phyloP scores from a whole-genome alignment of 305 asterid genomes.

The Ruellia speciosa region DNA sequence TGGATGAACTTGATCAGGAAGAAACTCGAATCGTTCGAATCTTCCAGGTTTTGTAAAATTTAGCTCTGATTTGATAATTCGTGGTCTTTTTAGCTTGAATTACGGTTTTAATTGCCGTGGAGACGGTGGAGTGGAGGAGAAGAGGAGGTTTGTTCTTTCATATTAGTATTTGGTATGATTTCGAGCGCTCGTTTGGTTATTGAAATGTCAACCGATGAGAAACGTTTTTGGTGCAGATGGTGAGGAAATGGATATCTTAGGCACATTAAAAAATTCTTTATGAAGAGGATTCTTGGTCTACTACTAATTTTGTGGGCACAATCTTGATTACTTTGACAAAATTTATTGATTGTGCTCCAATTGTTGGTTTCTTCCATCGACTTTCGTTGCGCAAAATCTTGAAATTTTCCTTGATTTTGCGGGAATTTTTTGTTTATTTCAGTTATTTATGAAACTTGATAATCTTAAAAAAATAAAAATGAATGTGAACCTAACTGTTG shows the following conservation, averaged over 20 bases:
- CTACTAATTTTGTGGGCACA: too few species aligned
- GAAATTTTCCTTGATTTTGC: background rate
- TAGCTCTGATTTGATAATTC: background rate
- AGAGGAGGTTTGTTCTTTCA: too few species aligned
- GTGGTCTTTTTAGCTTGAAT: background rate
- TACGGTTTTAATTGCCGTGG: too few species aligned
- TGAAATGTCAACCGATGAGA: background rate
- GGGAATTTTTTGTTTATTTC: too few species aligned
- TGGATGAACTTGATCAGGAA: conserved; percentile 43
- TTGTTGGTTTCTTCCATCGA: background rate
- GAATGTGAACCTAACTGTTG: too few species aligned
- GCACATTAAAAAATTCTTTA: too few species aligned
- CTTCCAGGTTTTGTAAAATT: conserved; percentile 45
- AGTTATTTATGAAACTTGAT: too few species aligned
- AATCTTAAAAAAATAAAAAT: too few species aligned
- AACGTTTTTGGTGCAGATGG: background rate
- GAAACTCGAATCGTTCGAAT: conserved; percentile 51
- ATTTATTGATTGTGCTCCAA: background rate
- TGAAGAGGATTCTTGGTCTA: too few species aligned
- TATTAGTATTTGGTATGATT: background rate
- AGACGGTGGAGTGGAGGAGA: background rate
- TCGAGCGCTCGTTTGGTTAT: background rate
- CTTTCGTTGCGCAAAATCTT: background rate
- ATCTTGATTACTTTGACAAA: too few species aligned
- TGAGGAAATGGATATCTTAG: too few species aligned